Conservation (phyloP, 371 early-diverging fungal species). For the Mortierella sp. region DNA sequence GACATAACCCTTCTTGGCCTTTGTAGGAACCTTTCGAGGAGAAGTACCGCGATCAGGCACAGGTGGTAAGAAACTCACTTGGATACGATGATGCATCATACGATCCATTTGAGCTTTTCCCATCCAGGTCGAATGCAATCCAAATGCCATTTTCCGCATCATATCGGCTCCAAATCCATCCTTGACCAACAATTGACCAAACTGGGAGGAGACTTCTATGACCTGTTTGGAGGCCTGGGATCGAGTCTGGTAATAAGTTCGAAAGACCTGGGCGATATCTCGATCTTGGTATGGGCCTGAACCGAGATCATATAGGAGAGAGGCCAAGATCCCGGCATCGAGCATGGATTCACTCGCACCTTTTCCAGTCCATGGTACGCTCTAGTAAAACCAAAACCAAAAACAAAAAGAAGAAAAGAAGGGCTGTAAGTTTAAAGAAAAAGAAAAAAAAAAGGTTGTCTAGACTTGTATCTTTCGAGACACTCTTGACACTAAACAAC, state of each 20-base stretch:
- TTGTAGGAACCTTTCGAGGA: constrained; percentile 12
- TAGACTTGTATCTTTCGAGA: too few species aligned
- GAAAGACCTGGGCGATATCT: constrained; percentile 9
- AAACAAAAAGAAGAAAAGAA: neutral
- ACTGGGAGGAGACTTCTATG: constrained; percentile 14
- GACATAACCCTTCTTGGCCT: neutral
- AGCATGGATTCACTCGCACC: constrained; percentile 28
- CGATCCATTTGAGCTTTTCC: constrained; percentile 6
- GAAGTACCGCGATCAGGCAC: constrained; percentile 14
- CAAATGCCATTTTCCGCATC: constrained; percentile 9
- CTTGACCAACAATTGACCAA: constrained; percentile 13
- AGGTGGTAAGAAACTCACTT: constrained; percentile 21
- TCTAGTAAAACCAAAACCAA: too few species aligned
- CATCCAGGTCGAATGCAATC: constrained; percentile 7
- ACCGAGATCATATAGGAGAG: constrained; percentile 16
- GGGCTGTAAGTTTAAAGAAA: too few species aligned
- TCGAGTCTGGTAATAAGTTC: constrained; percentile 7
- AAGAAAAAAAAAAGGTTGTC: too few species aligned
- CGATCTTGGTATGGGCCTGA: neutral
- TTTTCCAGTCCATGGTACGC: constrained; percentile 21
- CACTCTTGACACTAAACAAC: too few species aligned
- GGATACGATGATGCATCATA: constrained; percentile 14
- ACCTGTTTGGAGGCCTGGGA: constrained; percentile 1
- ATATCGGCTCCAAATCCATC: constrained; percentile 15
- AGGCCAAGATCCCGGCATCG: constrained; percentile 20